Conservation (phyloP, 176 grass and related monocot genomes). For the Carex littledalei region DNA sequence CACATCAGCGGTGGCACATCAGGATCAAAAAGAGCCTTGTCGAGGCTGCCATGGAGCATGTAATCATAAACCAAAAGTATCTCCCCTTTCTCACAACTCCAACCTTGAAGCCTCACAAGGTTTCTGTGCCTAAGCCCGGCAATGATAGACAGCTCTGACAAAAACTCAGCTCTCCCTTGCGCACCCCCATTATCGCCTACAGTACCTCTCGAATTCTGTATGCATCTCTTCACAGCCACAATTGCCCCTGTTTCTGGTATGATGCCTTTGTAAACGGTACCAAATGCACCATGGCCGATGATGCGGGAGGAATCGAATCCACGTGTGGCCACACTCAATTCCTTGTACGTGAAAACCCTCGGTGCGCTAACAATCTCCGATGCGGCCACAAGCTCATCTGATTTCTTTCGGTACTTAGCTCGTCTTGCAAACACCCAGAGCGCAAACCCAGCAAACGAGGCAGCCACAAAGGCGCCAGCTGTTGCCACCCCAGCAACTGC, state of each 20-base stretch:
- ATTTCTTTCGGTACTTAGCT: slow-evolving; percentile 27
- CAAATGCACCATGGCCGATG: slow-evolving; percentile 93
- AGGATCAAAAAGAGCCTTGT: slow-evolving; percentile 59
- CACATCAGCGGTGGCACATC: slow-evolving; percentile 42
- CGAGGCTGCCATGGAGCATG: slow-evolving; percentile 96
- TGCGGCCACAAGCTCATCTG: slow-evolving; percentile 42
- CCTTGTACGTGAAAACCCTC: slow-evolving; percentile 79
- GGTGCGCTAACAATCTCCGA: slow-evolving; percentile 55
- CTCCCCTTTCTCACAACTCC: slow-evolving; percentile 94
- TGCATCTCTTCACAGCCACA: slow-evolving; percentile 93
- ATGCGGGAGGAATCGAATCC: slow-evolving; percentile 62
- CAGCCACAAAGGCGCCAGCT: slow-evolving; percentile 63
- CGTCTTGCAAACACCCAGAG: slow-evolving; percentile 55
- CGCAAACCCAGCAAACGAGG: slow-evolving; percentile 52
- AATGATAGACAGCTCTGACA: slow-evolving; percentile 93
- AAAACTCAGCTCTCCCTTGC: slow-evolving; percentile 72
- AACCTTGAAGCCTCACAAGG: slow-evolving; percentile 76
- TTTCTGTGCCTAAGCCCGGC: slow-evolving; percentile 92
- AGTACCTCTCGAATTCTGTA: slow-evolving; percentile 22
- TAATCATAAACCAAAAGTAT: slow-evolving; percentile 94
- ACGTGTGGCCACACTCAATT: slow-evolving; percentile 56
- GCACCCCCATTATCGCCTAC: slow-evolving; percentile 9
- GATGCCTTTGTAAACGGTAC: slow-evolving; percentile 95
- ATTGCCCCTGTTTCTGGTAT: slow-evolving; percentile 84
- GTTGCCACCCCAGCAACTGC: slow-evolving; percentile 68